These are phyloP conservation scores for Chaetomiaceae sp. DNA, from an alignment of 2,329 filamentous ascomycete genomes.

Conservation along the genomic window DNA sequence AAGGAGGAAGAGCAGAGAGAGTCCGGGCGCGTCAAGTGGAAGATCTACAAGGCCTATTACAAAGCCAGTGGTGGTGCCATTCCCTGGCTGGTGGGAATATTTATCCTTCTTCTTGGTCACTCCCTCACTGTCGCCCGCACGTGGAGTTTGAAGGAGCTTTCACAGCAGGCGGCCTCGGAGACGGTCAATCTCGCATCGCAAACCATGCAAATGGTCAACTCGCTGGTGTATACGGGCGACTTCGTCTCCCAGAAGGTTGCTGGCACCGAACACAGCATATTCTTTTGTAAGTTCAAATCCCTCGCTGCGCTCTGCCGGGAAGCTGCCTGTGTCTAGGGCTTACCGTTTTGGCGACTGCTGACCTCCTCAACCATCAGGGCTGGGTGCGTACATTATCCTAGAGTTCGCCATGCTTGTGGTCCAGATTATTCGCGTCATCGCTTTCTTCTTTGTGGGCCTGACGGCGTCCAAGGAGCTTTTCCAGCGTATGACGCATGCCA, in stretches of 20 bases:
- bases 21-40: constrained; percentile 32
- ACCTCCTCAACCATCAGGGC: constrained; percentile 22
- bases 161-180: constrained; percentile 26
- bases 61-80: constrained; percentile 28
- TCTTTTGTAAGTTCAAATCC: constrained; percentile 21
- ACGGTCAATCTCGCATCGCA: constrained; percentile 6
- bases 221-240: constrained; percentile 13
- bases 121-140: constrained; percentile 28
- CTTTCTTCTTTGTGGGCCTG: constrained; percentile 30
- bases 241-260: constrained; percentile 5
- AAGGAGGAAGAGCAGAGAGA: constrained; percentile 30
- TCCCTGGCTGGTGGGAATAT: constrained; percentile 28
- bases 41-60: constrained; percentile 33
- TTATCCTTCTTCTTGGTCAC: constrained; percentile 26
- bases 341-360: neutral
- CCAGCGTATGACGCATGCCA: constrained; percentile 32
- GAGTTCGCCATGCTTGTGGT: constrained; percentile 25
- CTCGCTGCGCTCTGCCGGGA: too few relatives aligned
- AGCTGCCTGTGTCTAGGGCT: too few relatives aligned
- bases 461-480: constrained; percentile 31
- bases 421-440: constrained; percentile 25
- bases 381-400: constrained; percentile 30
- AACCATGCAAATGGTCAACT: constrained; percentile 7
- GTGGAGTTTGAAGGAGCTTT: constrained; percentile 34
- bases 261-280: constrained; percentile 16